Conservation (phyloP, 495 filamentous ascomycete genomes). For the Trichocladium uniseriatum region DNA sequence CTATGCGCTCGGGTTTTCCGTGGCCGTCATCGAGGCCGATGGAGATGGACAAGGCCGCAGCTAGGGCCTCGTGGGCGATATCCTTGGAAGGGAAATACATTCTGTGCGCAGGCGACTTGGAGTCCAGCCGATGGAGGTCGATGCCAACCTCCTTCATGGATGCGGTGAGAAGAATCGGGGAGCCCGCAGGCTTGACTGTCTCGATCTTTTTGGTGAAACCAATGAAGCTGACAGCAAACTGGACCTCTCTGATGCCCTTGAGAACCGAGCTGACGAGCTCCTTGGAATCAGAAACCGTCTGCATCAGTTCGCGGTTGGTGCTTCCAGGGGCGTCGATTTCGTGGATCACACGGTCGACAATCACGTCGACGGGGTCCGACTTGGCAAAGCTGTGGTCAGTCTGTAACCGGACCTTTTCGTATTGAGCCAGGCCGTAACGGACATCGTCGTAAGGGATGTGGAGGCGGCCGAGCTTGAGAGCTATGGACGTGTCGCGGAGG, state of each 20-base stretch:
- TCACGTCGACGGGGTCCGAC: conserved; percentile 44
- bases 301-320: conserved; percentile 63
- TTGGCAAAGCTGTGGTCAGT: conserved; percentile 17
- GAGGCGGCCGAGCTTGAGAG: conserved; percentile 80
- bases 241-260: conserved; percentile 88
- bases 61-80: conserved; percentile 87
- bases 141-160: conserved; percentile 94
- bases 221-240: conserved; percentile 90
- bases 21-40: conserved; percentile 83
- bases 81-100: conserved; percentile 98
- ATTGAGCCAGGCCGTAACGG: conserved; percentile 46
- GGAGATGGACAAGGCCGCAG: conserved; percentile 85
- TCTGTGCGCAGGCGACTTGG: conserved; percentile 86
- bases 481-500: conserved; percentile 79
- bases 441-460: conserved; percentile 89
- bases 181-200: conserved; percentile 52
- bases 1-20: conserved; percentile 72
- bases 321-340: conserved; percentile 68
- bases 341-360: conserved; percentile 66
- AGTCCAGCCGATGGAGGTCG: conserved; percentile 87
- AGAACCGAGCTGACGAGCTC: conserved; percentile 86
- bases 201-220: conserved; percentile 71
- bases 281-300: conserved; percentile 84
- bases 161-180: conserved; percentile 68
- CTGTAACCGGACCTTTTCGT: conserved; percentile 30